Evolutionary conservation across 441 rosid genomes (phyloP), one percentile per base, ranked within the genome.

Genomic region (Bruguiera hainesii): DNA sequence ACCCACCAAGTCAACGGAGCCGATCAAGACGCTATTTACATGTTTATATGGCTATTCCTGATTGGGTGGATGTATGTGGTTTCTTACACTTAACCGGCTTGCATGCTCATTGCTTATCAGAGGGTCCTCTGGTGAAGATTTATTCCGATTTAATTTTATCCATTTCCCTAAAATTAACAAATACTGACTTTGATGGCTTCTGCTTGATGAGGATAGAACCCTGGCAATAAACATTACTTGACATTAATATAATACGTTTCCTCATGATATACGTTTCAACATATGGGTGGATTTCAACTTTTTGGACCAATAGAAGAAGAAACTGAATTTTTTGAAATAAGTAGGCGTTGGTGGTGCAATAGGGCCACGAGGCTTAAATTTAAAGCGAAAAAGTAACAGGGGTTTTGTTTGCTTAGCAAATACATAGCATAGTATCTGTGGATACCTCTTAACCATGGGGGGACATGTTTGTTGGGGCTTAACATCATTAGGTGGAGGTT

Each of bases 401-500:
- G 18, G 16, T 59, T 64, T 56, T n/a, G 69, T 70, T 61, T 65
- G 70, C 70, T 48, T 69, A 61, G 61, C 49, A 53, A 26, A 26
- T 26, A 11, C 7, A 60, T 19, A 25, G 11, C 13, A 68, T 9
- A 60, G 6, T 55, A 72, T 60, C 26, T 37, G 13, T 13, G 28
- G 28, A 53, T 46, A 56, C 66, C 66, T 71, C 72, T 60, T 50
- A 53, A 16, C 21, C 19, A 49, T 46, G 37, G 5, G 48, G 49
- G 31, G 60, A 35, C 58, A 39, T 39, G 82, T 80, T 70, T 80
- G 89, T 81, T 77, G 57, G 68, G 67, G 28, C 68, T 66, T 84
- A 67, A 69, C 87, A 83, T 79, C 84, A 80, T 77, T 83, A 84
- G 87, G 87, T 83, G 76, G 66, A 74, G 64, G 65, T 67, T 71